Evolutionary conservation across 2,329 filamentous ascomycete genomes (phyloP).

Genomic region (Aureobasidium mangrovei): DNA sequence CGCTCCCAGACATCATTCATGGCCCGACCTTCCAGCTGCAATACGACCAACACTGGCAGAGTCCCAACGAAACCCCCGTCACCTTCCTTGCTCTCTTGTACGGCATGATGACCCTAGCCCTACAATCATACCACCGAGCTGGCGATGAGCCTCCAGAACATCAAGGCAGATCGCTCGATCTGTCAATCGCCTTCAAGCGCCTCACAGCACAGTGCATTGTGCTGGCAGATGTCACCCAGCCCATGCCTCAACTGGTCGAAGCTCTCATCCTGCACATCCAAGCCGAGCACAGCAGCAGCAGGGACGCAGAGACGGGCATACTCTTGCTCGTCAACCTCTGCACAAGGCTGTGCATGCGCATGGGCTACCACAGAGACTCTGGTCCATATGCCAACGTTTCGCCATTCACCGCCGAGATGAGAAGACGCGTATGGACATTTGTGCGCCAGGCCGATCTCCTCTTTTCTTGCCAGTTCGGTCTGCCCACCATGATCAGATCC

Average conservation of each 20-base stretch:
- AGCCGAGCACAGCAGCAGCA: constrained; percentile 63
- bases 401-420: constrained; percentile 68
- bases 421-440: constrained; percentile 55
- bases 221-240: constrained; percentile 67
- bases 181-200: constrained; percentile 51
- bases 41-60: constrained; percentile 61
- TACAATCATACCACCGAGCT: constrained; percentile 70
- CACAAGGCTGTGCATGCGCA: constrained; percentile 56
- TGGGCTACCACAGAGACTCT: constrained; percentile 71
- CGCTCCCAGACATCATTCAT: constrained; percentile 35
- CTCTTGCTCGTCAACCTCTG: constrained; percentile 53
- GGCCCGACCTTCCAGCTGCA: constrained; percentile 74
- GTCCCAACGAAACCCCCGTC: constrained; percentile 61
- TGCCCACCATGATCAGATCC: constrained; percentile 59
- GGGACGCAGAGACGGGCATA: constrained; percentile 63
- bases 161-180: constrained; percentile 51
- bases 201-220: constrained; percentile 71
- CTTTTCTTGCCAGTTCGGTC: constrained; percentile 63
- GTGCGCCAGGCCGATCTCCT: constrained; percentile 65
- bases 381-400: constrained; percentile 64
- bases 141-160: constrained; percentile 74
- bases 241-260: constrained; percentile 67
- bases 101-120: constrained; percentile 64
- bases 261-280: constrained; percentile 68
- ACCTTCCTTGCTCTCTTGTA: constrained; percentile 75